A percentile compares a stretch with the other conserved stretches of the same genome.
Conservation (phyloP, 768 basidiomycete genomes). For the Boletus subcaerulescens region DNA sequence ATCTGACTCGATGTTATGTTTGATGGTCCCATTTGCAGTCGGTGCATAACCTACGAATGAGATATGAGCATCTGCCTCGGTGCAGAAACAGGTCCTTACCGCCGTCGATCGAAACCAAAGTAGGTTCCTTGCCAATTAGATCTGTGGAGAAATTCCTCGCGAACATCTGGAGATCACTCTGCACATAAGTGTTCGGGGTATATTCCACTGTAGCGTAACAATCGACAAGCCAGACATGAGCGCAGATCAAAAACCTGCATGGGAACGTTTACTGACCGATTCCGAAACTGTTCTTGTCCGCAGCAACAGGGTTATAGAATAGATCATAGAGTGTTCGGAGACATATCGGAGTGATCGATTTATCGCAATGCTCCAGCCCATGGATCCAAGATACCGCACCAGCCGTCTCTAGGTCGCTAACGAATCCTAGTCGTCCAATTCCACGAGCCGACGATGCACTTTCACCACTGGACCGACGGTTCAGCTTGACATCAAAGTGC, state of each 20-base stretch:
- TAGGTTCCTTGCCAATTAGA: conserved; percentile 25
- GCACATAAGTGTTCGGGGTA: conserved; percentile 31
- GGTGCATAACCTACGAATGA: conserved; percentile 24
- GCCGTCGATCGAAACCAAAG: conserved; percentile 35
- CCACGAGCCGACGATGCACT: background rate
- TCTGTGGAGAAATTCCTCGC: conserved; percentile 20
- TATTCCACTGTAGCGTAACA: conserved; percentile 29
- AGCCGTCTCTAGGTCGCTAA: conserved; percentile 13
- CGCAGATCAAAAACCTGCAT: background rate
- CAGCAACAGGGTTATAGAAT: conserved; percentile 24
- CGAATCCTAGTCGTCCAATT: conserved; percentile 15
- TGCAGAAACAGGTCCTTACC: conserved; percentile 18
- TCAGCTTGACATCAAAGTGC: conserved; percentile 29
- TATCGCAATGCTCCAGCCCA: conserved; percentile 21
- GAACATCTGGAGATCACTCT: conserved; percentile 33
- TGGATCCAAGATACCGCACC: conserved; percentile 9
- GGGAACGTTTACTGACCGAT: conserved; percentile 20
- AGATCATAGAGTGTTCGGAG: conserved; percentile 27
- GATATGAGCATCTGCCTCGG: background rate
- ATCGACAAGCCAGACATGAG: background rate
- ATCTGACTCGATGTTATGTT: conserved; percentile 23
- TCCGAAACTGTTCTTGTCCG: conserved; percentile 31
- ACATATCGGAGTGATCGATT: conserved; percentile 31
- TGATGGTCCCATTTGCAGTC: conserved; percentile 13
- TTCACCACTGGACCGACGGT: conserved; percentile 11